phyloP scores from a whole-genome alignment of 2,329 filamentous ascomycete species.

The Exutisphaerella laricina region DNA sequence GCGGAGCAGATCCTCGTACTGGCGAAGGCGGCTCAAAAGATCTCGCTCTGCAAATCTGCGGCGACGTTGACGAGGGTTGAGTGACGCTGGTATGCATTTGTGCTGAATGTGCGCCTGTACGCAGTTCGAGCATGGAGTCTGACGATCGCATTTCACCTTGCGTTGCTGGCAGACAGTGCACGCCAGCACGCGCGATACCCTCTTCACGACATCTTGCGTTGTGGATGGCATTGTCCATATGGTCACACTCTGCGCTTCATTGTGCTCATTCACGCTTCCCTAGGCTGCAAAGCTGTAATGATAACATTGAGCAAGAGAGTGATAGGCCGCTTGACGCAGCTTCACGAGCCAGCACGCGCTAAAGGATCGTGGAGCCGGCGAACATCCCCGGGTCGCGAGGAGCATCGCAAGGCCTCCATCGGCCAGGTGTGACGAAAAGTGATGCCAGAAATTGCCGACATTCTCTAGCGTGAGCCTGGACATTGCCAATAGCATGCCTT shows the following conservation, averaged over 20 bases:
- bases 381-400: too few relatives aligned
- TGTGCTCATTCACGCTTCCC: too few relatives aligned
- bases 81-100: constrained; percentile 3
- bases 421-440: neutral
- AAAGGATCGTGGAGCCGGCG: too few relatives aligned
- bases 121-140: constrained; percentile 64
- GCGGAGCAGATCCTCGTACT: constrained; percentile 61
- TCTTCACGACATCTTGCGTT: neutral
- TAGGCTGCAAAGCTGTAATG: too few relatives aligned
- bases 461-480: neutral
- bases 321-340: too few relatives aligned
- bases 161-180: constrained; percentile 72
- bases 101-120: constrained; percentile 27
- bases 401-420: too few relatives aligned
- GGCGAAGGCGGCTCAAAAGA: constrained; percentile 61
- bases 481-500: too few relatives aligned
- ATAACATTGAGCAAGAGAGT: too few relatives aligned
- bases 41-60: constrained; percentile 57
- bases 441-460: neutral
- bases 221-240: too few relatives aligned
- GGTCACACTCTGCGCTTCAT: too few relatives aligned
- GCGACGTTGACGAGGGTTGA: constrained; percentile 58
- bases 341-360: too few relatives aligned
- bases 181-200: constrained; percentile 41
- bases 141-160: constrained; percentile 65